Percentiles rank a stretch among this genome's conserved stretches.
phyloP scores from a whole-genome alignment of 169 alveolate genomes.

The Plasmodium gaboni region DNA sequence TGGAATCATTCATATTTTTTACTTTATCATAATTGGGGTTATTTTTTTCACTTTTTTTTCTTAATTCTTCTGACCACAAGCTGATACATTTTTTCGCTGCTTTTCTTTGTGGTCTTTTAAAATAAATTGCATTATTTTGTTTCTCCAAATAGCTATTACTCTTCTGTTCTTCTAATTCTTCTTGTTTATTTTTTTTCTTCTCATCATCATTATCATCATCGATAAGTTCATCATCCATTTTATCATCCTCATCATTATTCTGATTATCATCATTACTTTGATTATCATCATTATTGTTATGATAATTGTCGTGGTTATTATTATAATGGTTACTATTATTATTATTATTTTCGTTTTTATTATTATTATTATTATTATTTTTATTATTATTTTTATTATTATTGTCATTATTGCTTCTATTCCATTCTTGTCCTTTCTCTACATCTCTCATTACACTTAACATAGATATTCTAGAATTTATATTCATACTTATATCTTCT shows the following conservation, averaged over 20 bases:
- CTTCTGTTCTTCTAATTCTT: not conserved
- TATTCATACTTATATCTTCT: not conserved
- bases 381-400: not conserved
- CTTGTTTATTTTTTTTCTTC: not conserved
- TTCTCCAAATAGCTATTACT: not conserved
- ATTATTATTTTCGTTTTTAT: not conserved
- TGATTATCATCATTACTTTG: not conserved
- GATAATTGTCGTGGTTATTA: not conserved
- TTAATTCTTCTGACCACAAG: slow-evolving; percentile 67
- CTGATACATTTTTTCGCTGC: slow-evolving; percentile 66
- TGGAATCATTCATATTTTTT: slow-evolving; percentile 16
- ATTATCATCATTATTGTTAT: not conserved
- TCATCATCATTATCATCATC: slow-evolving; percentile 8
- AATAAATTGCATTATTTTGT: slow-evolving; percentile 1
- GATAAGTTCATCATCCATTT: not conserved
- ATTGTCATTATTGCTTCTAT: not conserved
- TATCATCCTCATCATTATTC: slow-evolving; percentile 4
- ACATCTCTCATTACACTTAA: not conserved
- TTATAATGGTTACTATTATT: not conserved
- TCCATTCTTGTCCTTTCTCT: not conserved
- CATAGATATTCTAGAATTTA: no score
- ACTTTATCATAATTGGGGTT: slow-evolving; percentile 3
- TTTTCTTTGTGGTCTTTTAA: slow-evolving; percentile 54
- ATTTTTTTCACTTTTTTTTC: slow-evolving; percentile 22
- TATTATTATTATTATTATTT: not conserved